phyloP scores from a whole-genome alignment of 2,329 filamentous ascomycete species.

The Penicillium griseofulvum region DNA sequence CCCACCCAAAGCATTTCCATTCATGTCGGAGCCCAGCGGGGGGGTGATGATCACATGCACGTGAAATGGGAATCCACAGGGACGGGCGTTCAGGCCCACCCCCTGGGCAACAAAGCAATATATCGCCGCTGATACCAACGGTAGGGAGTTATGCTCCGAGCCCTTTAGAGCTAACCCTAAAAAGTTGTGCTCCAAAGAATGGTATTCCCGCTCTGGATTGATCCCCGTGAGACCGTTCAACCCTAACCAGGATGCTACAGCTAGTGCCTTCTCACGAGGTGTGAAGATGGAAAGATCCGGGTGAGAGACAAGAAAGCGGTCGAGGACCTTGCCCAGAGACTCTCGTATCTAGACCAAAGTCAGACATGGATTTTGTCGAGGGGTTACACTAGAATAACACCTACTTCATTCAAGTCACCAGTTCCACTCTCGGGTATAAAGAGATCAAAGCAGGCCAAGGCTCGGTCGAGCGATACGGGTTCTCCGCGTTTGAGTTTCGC shows the following conservation, averaged over 20 bases:
- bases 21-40: conserved; percentile 58
- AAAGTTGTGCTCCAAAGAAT: conserved; percentile 81
- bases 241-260: conserved; percentile 68
- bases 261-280: conserved; percentile 65
- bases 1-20: conserved; percentile 44
- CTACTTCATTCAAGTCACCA: conserved; percentile 71
- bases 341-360: conserved; percentile 53
- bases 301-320: conserved; percentile 54
- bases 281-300: conserved; percentile 56
- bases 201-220: conserved; percentile 66
- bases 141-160: conserved; percentile 72
- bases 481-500: conserved; percentile 53
- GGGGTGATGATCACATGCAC: conserved; percentile 76
- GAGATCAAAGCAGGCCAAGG: conserved; percentile 81
- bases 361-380: conserved; percentile 2
- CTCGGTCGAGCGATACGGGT: conserved; percentile 64
- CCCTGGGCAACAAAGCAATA: conserved; percentile 76
- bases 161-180: conserved; percentile 77
- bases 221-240: conserved; percentile 68
- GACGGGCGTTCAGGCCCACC: conserved; percentile 71
- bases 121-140: conserved; percentile 81
- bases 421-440: conserved; percentile 73
- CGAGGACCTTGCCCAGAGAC: conserved; percentile 64
- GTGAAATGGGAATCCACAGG: conserved; percentile 79
- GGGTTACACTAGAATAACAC: conserved; percentile 18